Evolutionary conservation across 176 grass and related monocot genomes (phyloP), one percentile per base, ranked within the genome.

Genomic region (Microstegium vimineum): DNA sequence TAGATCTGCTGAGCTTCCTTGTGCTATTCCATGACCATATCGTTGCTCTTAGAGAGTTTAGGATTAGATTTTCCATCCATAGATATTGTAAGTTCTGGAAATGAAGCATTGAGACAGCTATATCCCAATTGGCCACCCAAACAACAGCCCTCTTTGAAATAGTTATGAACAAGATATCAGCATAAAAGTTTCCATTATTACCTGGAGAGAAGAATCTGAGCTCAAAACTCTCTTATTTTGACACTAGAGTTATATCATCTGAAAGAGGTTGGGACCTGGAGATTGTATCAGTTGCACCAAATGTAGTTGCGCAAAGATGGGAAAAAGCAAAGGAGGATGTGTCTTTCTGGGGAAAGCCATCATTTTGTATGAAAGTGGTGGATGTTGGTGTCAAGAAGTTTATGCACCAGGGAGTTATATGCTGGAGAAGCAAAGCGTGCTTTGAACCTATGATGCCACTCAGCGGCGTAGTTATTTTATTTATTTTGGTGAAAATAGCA

Each of bases 161-260:
- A 13, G 35, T 66, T 56, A 73, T 84, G 75, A 83, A 90, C 89
- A 81, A 76, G 76, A 90, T 66, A 54, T 81, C 89, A 27, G 41
- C 62, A 66, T 87, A 90, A 42, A 66, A 52, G 33, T 86, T 86
- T 64, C 28, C 36, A 76, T 60, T 73, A 60, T 68, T 87, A 62
- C 80, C 83, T 68, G 75, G 51, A 17, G 81, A 70, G 80, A 84
- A 90, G 69, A 87, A 90, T 59, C 81, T 51, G 4, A 84, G 62
- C 75, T 75, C 26, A 57, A 83, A 75, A 1, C 40, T 83, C 65
- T 80, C 84, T 20, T 66, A 49, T 45, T 86, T 75, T 31, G 84
- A 86, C 61, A 74, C 56, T 13, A 90, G 13, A n/a, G 78, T 67
- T 54, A 38, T 46, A 20, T 57, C 23, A 25, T 74, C 73, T 18